These are phyloP conservation scores for Microcera coccophila DNA, from an alignment of 2,329 filamentous ascomycete species.

Conservation along the genomic window DNA sequence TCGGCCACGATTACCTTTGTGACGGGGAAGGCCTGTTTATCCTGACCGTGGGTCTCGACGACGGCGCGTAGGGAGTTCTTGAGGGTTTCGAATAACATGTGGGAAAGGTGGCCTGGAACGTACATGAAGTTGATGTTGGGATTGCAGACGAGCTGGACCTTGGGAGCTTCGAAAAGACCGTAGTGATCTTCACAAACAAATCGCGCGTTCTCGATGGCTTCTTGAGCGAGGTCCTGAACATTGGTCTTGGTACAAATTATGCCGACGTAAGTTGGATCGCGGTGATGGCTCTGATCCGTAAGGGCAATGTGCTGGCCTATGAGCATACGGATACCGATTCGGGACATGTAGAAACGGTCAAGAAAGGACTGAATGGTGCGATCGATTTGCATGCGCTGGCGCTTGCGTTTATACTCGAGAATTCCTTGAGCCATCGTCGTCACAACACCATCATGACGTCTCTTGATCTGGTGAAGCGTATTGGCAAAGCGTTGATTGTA, in stretches of 20 bases:
- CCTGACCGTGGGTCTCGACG: conserved; percentile 89
- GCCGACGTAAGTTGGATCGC: conserved; percentile 90
- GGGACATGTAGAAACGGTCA: conserved; percentile 99
- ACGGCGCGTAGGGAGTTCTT: conserved; percentile 98
- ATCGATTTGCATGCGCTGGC: conserved; percentile 97
- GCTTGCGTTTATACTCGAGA: conserved; percentile 92
- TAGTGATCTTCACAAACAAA: conserved; percentile 99
- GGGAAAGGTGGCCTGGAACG: conserved; percentile 94
- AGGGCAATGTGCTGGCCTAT: conserved; percentile 98
- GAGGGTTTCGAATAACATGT: conserved; percentile 99
- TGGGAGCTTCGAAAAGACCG: conserved; percentile 92
- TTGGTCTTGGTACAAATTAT: conserved; percentile 99
- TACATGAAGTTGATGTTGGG: conserved; percentile 98
- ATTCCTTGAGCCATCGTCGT: conserved; percentile 98
- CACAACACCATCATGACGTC: conserved; percentile 92
- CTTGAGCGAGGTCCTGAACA: conserved; percentile 87
- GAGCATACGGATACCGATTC: conserved; percentile 98
- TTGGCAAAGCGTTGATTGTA: conserved; percentile 91
- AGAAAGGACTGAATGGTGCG: conserved; percentile 96
- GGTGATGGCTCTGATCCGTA: conserved; percentile 84
- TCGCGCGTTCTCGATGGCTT: conserved; percentile 97
- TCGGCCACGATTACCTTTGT: conserved; percentile 98
- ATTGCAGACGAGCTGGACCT: conserved; percentile 94
- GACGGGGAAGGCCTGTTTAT: conserved; percentile 92
- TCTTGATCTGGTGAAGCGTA: conserved; percentile 88